Evolutionary conservation across 768 basidiomycete species (phyloP).

Genomic region (Panellus pusillus): DNA sequence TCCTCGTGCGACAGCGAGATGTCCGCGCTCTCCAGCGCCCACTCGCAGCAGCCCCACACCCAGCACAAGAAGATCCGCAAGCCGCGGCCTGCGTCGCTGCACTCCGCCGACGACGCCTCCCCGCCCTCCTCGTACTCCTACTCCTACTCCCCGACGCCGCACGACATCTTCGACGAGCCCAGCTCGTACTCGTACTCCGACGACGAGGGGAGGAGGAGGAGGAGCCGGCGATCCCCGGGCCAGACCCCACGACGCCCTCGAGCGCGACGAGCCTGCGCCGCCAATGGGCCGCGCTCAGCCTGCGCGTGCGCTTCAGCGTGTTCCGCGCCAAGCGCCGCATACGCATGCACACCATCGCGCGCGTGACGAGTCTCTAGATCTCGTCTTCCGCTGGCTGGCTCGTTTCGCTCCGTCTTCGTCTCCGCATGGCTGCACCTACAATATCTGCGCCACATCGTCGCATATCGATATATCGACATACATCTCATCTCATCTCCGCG

Average conservation of each 20-base stretch:
- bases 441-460: neutral
- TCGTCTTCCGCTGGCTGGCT: too few species aligned
- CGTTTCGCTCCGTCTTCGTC: neutral
- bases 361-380: slow-evolving; percentile 9
- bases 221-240: neutral
- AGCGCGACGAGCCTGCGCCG: neutral
- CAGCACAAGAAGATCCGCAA: slow-evolving; percentile 16
- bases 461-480: neutral
- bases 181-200: neutral
- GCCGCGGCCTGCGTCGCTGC: slow-evolving; percentile 2
- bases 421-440: neutral
- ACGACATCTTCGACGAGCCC: neutral
- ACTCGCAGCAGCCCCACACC: too few species aligned
- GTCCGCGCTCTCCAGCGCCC: neutral
- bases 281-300: slow-evolving; percentile 16
- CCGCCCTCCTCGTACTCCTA: neutral
- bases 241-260: neutral
- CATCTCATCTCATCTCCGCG: too few species aligned
- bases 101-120: neutral
- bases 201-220: neutral
- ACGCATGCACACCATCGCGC: neutral
- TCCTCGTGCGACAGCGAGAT: slow-evolving; percentile 1
- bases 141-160: neutral
- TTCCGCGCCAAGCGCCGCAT: slow-evolving; percentile 20
- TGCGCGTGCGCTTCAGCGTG: slow-evolving; percentile 21